phyloP scores from a whole-genome alignment of 163 green algal species.

The Scenedesmus sp. region DNA sequence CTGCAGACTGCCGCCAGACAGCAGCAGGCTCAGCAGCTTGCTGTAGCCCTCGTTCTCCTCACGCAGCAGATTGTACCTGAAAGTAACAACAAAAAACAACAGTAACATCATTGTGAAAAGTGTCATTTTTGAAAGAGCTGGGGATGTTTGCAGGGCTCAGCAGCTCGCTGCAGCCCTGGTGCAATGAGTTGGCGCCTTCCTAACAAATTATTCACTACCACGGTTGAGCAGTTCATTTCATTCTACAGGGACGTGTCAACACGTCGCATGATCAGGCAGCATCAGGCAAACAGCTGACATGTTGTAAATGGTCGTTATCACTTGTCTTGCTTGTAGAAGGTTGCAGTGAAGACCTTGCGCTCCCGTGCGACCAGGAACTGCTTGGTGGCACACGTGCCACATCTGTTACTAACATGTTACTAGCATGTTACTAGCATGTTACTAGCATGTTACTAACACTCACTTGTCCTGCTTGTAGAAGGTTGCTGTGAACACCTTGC shows the following conservation, averaged over 20 bases:
- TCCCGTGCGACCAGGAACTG: not conserved
- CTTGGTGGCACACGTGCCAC: not conserved
- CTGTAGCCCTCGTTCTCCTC: conserved; percentile 87
- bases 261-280: too few species aligned
- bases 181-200: too few species aligned
- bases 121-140: too few species aligned
- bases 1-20: conserved; percentile 18
- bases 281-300: too few species aligned
- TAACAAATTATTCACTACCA: too few species aligned
- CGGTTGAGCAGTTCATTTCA: too few species aligned
- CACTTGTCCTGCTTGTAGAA: conserved; percentile 53
- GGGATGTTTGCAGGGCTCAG: too few species aligned
- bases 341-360: conserved; percentile 20
- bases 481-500: conserved; percentile 10
- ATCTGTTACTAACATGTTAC: not conserved
- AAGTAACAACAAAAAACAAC: not conserved
- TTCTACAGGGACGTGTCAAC: too few species aligned
- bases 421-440: not conserved
- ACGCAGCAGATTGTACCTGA: conserved; percentile 85
- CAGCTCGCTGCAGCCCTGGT: too few species aligned
- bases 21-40: conserved; percentile 72
- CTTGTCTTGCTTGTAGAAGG: conserved; percentile 50
- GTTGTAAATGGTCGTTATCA: not conserved
- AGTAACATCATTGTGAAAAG: not conserved
- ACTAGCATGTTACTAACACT: not conserved